A percentile compares a stretch with the other conserved stretches of the same genome.
phyloP scores from a whole-genome alignment of 2,329 filamentous ascomycete genomes.

The Cladophialophora immunda region DNA sequence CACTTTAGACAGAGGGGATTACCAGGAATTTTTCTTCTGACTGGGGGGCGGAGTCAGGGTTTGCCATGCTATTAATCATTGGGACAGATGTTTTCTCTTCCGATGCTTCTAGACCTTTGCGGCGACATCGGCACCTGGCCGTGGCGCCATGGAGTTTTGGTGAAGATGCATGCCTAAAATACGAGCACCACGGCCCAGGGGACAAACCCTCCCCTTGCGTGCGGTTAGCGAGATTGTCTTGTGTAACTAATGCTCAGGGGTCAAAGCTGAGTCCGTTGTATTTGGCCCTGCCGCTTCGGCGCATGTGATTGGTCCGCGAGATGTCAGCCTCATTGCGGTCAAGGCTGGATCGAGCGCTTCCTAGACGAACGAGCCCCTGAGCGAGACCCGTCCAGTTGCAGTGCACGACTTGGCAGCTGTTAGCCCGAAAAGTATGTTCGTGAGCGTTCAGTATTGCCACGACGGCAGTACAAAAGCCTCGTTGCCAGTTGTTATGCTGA shows the following conservation, averaged over 20 bases:
- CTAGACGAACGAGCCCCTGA: background rate
- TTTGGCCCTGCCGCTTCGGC: background rate
- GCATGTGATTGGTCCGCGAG: background rate
- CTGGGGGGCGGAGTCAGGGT: background rate
- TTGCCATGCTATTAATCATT: background rate
- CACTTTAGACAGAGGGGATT: background rate
- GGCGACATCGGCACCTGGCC: background rate
- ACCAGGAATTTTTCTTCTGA: background rate
- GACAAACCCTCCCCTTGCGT: background rate
- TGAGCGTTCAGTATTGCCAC: background rate
- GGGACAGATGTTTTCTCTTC: background rate
- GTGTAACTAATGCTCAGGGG: constrained; percentile 4
- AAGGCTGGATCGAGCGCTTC: constrained; percentile 4
- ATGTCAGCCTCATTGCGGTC: background rate
- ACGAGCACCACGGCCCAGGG: background rate
- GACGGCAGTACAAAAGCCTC: background rate
- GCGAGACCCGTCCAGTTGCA: background rate
- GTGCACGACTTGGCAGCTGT: background rate
- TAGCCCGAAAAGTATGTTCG: background rate
- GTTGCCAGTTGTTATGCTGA: background rate
- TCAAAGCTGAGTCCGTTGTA: background rate
- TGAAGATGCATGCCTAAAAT: background rate
- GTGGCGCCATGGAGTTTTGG: background rate
- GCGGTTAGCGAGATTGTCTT: constrained; percentile 4
- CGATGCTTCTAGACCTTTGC: constrained; percentile 6